Conservation (phyloP, 495 filamentous ascomycete genomes). For the Podospora bellae-mahoneyi region DNA sequence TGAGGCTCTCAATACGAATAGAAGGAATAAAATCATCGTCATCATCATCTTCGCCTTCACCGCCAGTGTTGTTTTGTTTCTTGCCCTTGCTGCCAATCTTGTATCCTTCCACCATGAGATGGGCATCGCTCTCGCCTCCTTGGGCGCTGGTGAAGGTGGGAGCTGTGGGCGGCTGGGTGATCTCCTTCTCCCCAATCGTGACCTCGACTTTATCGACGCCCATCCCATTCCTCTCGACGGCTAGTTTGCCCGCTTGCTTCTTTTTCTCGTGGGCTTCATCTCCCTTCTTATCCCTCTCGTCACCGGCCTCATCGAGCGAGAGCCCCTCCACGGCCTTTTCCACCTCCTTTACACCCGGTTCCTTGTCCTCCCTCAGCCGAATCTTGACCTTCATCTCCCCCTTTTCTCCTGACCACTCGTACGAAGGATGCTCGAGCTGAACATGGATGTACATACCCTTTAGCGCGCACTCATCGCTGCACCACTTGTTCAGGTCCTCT, state of each 20-base stretch:
- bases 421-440: conserved; percentile 58
- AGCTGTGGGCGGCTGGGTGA: conserved; percentile 31
- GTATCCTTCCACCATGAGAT: conserved; percentile 50
- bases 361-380: conserved; percentile 36
- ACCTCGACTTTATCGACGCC: conserved; percentile 27
- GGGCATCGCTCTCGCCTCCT: conserved; percentile 24
- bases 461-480: conserved; percentile 71
- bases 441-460: conserved; percentile 79
- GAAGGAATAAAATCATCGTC: conserved; percentile 23
- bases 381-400: conserved; percentile 36
- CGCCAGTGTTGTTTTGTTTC: conserved; percentile 11
- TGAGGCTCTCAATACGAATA: conserved; percentile 18
- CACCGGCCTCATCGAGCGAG: neutral
- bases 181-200: conserved; percentile 50
- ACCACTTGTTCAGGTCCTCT: conserved; percentile 81
- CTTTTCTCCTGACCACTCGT: conserved; percentile 10
- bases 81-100: conserved; percentile 31
- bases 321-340: neutral
- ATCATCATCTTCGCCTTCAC: conserved; percentile 17
- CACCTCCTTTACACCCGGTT: neutral
- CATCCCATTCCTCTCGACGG: conserved; percentile 49
- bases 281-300: neutral
- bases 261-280: conserved; percentile 14
- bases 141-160: conserved; percentile 21
- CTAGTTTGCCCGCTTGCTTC: conserved; percentile 42